Conservation (phyloP, 2,329 filamentous ascomycete species). For the Pezicula radicicola region DNA sequence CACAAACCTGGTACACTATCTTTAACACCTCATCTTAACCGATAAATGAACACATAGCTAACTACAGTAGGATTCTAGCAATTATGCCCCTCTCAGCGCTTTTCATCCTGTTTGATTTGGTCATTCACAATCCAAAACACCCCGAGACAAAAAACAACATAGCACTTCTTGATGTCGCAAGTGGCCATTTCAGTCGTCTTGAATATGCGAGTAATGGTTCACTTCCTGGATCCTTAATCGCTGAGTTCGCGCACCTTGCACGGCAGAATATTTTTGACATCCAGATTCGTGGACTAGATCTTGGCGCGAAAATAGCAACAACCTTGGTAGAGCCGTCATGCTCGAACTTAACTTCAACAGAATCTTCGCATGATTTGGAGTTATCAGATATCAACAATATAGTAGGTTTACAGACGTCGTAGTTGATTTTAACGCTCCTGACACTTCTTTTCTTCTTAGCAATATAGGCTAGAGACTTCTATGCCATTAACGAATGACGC, state of each 20-base stretch:
- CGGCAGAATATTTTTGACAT: not conserved
- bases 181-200: constrained; percentile 13
- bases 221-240: constrained; percentile 9
- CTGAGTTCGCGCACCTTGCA: constrained; percentile 10
- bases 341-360: no score
- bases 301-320: no score
- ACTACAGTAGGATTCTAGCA: constrained; percentile 11
- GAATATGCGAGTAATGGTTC: constrained; percentile 1
- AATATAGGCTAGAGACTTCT: no score
- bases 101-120: constrained; percentile 21
- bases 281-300: no score
- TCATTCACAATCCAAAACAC: constrained; percentile 20
- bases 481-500: no score
- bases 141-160: constrained; percentile 14
- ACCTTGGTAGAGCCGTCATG: no score
- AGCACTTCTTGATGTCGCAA: constrained; percentile 9
- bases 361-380: no score
- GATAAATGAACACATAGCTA: not conserved
- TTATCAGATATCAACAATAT: no score
- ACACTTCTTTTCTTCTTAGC: no score
- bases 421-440: no score
- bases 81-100: constrained; percentile 15
- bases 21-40: no score
- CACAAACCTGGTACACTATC: constrained; percentile 28
- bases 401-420: no score